Evolutionary conservation across 2,329 filamentous ascomycete genomes (phyloP).

Genomic region (Akanthomyces lecanii): DNA sequence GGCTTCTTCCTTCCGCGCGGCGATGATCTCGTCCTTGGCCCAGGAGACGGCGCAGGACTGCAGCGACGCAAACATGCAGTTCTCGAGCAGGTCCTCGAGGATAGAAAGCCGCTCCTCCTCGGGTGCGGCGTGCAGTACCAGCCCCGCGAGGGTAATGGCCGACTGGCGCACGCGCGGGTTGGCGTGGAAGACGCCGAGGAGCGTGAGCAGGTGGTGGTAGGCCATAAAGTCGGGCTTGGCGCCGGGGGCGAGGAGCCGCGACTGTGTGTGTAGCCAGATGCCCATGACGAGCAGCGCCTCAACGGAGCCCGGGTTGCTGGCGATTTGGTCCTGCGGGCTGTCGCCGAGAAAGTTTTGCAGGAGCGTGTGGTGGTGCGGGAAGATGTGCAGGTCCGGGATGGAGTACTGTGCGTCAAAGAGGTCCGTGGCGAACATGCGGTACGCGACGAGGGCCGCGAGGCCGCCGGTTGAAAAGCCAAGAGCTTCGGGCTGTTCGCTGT

Average conservation of each 20-base stretch:
- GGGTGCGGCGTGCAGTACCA: slow-evolving; percentile 54
- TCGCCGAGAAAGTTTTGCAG: slow-evolving; percentile 50
- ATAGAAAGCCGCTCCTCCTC: slow-evolving; percentile 56
- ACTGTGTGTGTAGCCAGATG: slow-evolving; percentile 52
- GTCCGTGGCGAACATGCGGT: slow-evolving; percentile 59
- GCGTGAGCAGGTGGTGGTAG: slow-evolving; percentile 56
- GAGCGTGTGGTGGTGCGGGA: slow-evolving; percentile 56
- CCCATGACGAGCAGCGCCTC: slow-evolving; percentile 59
- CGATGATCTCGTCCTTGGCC: slow-evolving; percentile 59
- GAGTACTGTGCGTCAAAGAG: slow-evolving; percentile 56
- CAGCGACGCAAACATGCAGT: slow-evolving; percentile 59
- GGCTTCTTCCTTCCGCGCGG: slow-evolving; percentile 31
- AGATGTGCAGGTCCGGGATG: slow-evolving; percentile 51
- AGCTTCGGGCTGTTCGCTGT: slow-evolving; percentile 44
- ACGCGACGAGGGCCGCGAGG: slow-evolving; percentile 54
- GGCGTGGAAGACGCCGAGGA: slow-evolving; percentile 55
- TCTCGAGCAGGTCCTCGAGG: slow-evolving; percentile 60
- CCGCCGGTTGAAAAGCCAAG: slow-evolving; percentile 58
- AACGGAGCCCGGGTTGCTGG: slow-evolving; percentile 48
- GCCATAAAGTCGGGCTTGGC: slow-evolving; percentile 49
- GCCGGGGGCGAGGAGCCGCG: slow-evolving; percentile 35
- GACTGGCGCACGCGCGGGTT: slow-evolving; percentile 51
- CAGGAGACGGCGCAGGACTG: slow-evolving; percentile 61
- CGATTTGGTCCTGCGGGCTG: slow-evolving; percentile 46
- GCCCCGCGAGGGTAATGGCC: slow-evolving; percentile 49